phyloP scores from a whole-genome alignment of 1,284 basidiomycete genomes.

The Neonothopanus nambi region DNA sequence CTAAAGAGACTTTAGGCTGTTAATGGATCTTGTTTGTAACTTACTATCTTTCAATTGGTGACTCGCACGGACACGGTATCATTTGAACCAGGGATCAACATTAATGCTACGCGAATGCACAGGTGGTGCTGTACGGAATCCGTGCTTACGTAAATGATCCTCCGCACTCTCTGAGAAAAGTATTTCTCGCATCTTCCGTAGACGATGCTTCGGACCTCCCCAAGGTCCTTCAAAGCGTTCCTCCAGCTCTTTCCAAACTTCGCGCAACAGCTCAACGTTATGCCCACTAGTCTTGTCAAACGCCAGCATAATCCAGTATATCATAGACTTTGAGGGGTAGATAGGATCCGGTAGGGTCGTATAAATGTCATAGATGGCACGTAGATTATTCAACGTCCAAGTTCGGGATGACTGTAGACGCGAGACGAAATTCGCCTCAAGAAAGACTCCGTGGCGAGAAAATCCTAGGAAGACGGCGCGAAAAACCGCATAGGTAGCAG shows the following conservation, averaged over 20 bases:
- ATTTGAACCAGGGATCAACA: neutral
- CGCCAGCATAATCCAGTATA: constrained; percentile 68
- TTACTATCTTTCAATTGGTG: neutral
- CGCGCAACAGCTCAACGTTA: constrained; percentile 47
- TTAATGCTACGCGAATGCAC: neutral
- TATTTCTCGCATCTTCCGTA: constrained; percentile 39
- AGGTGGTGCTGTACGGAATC: neutral
- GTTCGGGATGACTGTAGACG: constrained; percentile 8
- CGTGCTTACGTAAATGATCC: constrained; percentile 6
- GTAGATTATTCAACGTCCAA: constrained; percentile 61
- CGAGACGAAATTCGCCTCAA: neutral
- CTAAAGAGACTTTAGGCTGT: neutral
- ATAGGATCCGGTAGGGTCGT: constrained; percentile 46
- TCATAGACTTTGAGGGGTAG: constrained; percentile 42
- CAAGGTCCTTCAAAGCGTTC: constrained; percentile 47
- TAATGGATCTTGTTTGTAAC: neutral
- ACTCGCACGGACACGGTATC: neutral
- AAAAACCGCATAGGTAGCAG: constrained; percentile 56
- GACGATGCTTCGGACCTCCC: constrained; percentile 44
- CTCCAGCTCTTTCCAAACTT: constrained; percentile 57
- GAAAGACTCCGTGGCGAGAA: constrained; percentile 49
- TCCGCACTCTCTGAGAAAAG: constrained; percentile 35
- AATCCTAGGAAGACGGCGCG: constrained; percentile 80
- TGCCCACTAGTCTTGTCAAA: constrained; percentile 57
- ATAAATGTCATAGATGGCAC: constrained; percentile 58